A percentile compares a stretch with the other conserved stretches of the same genome.
These are phyloP conservation scores for Colletotrichum horii DNA, from an alignment of 2,329 filamentous ascomycete species.

Conservation along the genomic window DNA sequence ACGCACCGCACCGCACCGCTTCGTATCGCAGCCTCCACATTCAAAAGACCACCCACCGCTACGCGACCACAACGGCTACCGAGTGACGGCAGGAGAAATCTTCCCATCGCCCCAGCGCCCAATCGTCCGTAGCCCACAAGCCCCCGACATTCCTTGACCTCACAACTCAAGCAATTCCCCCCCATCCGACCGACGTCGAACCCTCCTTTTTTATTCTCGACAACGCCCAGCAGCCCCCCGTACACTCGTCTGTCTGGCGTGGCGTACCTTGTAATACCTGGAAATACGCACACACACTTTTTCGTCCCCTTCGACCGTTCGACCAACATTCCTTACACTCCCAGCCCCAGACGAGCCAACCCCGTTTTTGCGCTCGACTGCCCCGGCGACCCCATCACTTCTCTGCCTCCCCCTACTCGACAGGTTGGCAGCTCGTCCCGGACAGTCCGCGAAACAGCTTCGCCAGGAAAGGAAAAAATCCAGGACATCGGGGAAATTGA, in stretches of 20 bases:
- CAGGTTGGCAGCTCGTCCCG: not conserved
- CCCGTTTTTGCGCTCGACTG: conserved; percentile 2
- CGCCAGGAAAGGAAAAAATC: not conserved
- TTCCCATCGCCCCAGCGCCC: conserved; percentile 15
- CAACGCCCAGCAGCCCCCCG: conserved; percentile 6
- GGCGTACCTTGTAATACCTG: conserved; percentile 24
- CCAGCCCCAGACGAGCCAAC: not conserved
- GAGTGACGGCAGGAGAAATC: conserved; percentile 21
- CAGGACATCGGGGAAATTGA: not conserved
- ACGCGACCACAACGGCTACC: conserved; percentile 20
- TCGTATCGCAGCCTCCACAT: conserved; percentile 20
- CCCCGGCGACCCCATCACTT: not conserved
- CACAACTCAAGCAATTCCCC: not conserved
- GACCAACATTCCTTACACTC: conserved; percentile 19
- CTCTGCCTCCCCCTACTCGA: conserved; percentile 1
- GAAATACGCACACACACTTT: conserved; percentile 12
- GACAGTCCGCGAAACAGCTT: not conserved
- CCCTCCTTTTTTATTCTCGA: conserved; percentile 20
- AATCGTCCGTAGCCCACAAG: conserved; percentile 16
- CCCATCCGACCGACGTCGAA: conserved; percentile 17
- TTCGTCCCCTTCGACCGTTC: conserved; percentile 6
- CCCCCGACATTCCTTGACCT: conserved; percentile 26
- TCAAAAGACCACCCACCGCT: conserved; percentile 15
- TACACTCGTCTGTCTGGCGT: conserved; percentile 9
- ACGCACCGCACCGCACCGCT: not conserved